Base-by-base conservation (phyloP, 179 eudicot species). In the Amaranthus tricolor region DNA sequence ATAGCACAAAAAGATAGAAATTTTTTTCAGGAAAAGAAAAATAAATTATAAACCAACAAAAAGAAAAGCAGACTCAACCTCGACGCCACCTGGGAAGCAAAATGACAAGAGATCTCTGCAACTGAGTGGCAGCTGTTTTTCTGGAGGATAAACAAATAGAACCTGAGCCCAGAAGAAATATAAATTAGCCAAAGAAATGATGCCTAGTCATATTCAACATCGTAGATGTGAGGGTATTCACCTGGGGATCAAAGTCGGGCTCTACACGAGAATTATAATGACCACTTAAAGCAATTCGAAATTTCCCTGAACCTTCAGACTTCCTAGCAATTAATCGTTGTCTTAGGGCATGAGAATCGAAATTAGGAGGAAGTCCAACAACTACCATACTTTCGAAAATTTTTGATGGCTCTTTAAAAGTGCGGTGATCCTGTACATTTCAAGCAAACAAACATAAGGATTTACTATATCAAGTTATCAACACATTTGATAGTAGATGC, bases 311-410 rank as follows among this genome's bases (percentile, higher is more conserved):
- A 74, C 88, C 92, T 84, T 95, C 97, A 60, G 84, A 83, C 84
- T 89, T 93, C 76, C 89, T 81, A 53, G 86, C 86, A 72, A 86
- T 78, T 68, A 87, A 79, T 47, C 84, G 88, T 76, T 77, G 85
- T 86, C 85, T 86, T 79, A 95, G 88, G 59, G 88, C 82, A 71
- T 86, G 88, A 80, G 85, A 72, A 81, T 96, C 98, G 81, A 89
- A 96, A 77, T 79, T 85, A 43, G 99, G 98, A 83, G 85, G 97
- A 75, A 96, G 96, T 63, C 99, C 99, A 79, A 91, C 98, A 71
- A 96, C 94, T 59, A 91, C 99, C 88, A 96, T 86, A 90, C 97
- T 93, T 82, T 96, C 99, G 67, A 96, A 87, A 79, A 93, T 90
- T 79, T 85, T 93, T 75, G 98, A 88, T 77, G 96, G 97, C 77